Base-by-base conservation (phyloP, 176 grass and related monocot species). In the Luzula sylvatica region DNA sequence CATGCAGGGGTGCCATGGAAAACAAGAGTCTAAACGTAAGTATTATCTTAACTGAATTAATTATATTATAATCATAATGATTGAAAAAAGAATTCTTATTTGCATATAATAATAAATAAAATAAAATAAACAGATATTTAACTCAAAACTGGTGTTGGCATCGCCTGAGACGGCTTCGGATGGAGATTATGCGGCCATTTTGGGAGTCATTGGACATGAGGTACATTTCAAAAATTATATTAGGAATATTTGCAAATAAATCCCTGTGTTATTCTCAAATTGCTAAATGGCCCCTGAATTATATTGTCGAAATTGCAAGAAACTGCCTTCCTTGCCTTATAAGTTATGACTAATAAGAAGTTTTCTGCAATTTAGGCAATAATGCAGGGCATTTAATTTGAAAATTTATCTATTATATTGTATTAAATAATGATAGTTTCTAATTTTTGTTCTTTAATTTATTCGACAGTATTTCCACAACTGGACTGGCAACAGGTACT, bases 21-120 rank as follows among this genome's bases (percentile, higher is more conserved):
- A 98, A 98, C 72, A 98, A 98, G 68, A 98, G 92, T 55, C 74
- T 98, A 54, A 98, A 90, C 23, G 92, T 98, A 76, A 76, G 75
- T 76, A 66, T 68, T 67, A n/a, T 2, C 67, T 69, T 20, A 12
- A 39, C 53, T 54, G 1, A 61, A 58, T 66, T 38, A 52, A 4
- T 6, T 52, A 44, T 24, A 14, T 15, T 0, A n/a, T n/a, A n/a
- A n/a, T n/a, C n/a, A n/a, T n/a, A n/a, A n/a, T n/a, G n/a, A n/a
- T 61, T 3, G 20, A 4, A 22, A 7, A 17, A 47, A 52, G n/a
- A 23, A 52, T 44, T 73, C 15, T 86, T 41, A 82, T 50, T 3
- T 62, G 59, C 42, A 64, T 64, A 13, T 64, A 17, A 15, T 28
- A 64, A 17, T 64, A 15, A 46, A 35, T 7, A 35, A 35, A 44